Conservation (phyloP, 2,329 filamentous ascomycete genomes). For the Cadophora sp. region DNA sequence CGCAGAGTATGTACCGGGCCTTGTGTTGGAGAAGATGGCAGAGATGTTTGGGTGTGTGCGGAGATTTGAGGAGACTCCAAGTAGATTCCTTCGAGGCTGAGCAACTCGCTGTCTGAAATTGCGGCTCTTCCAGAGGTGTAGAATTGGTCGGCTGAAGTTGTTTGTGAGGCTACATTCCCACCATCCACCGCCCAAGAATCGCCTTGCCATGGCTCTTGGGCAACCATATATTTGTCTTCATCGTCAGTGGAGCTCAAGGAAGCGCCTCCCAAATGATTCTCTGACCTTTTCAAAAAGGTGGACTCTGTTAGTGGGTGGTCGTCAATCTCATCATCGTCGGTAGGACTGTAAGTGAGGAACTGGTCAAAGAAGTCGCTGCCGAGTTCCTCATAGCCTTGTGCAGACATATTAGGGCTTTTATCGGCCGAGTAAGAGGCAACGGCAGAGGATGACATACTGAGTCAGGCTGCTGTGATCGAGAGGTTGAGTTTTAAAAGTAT, state of each 20-base stretch:
- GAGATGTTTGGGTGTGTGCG: constrained; percentile 30
- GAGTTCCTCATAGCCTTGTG: constrained; percentile 56
- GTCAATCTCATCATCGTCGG: constrained; percentile 46
- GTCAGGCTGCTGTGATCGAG: constrained; percentile 20
- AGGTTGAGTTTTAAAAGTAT: constrained; percentile 22
- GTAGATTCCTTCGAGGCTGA: constrained; percentile 42
- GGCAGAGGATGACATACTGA: constrained; percentile 40
- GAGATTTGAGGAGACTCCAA: constrained; percentile 39
- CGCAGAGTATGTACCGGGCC: constrained; percentile 21
- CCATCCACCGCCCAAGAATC: constrained; percentile 30
- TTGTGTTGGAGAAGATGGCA: constrained; percentile 39
- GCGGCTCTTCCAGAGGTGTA: constrained; percentile 43
- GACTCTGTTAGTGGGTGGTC: constrained; percentile 55
- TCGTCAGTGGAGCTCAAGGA: constrained; percentile 34
- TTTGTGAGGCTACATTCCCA: constrained; percentile 31
- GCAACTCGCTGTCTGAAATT: constrained; percentile 44
- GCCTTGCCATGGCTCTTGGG: constrained; percentile 29
- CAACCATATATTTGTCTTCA: constrained; percentile 23
- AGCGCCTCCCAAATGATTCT: constrained; percentile 31
- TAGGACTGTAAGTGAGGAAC: constrained; percentile 64
- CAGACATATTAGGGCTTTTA: constrained; percentile 59
- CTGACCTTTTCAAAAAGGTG: constrained; percentile 55
- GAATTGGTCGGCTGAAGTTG: constrained; percentile 32
- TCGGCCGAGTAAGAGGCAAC: constrained; percentile 47
- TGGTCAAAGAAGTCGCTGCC: constrained; percentile 69